Evolutionary conservation across 2,329 filamentous ascomycete species (phyloP).

Genomic region (Calonectria pteridis): DNA sequence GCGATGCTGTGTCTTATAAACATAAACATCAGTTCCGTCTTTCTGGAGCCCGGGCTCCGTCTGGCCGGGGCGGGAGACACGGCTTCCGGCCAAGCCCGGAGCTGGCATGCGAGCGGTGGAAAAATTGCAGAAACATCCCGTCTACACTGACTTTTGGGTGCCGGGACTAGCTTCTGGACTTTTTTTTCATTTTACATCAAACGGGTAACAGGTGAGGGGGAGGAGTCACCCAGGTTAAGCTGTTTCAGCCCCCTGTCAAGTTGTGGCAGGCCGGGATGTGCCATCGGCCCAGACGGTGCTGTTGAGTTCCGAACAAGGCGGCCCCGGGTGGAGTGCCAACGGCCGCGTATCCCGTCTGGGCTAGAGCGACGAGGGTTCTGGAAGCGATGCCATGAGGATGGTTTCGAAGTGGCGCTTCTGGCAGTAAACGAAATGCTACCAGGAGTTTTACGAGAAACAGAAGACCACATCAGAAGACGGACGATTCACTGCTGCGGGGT

Average conservation of each 20-base stretch:
- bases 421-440: slow-evolving; percentile 31
- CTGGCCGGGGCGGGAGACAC: slow-evolving; percentile 22
- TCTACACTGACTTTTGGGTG: slow-evolving; percentile 22
- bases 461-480: slow-evolving; percentile 13
- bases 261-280: slow-evolving; percentile 20
- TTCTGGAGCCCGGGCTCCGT: neutral
- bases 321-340: slow-evolving; percentile 18
- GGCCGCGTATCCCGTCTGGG: slow-evolving; percentile 27
- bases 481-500: slow-evolving; percentile 12
- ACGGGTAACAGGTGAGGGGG: slow-evolving; percentile 34
- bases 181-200: slow-evolving; percentile 38
- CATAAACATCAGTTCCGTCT: slow-evolving; percentile 24
- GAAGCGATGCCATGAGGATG: slow-evolving; percentile 23
- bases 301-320: slow-evolving; percentile 4
- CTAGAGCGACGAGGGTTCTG: slow-evolving; percentile 21
- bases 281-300: slow-evolving; percentile 19
- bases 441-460: slow-evolving; percentile 24
- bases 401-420: slow-evolving; percentile 31
- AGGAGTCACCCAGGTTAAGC: slow-evolving; percentile 30
- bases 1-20: slow-evolving; percentile 36
- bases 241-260: slow-evolving; percentile 39
- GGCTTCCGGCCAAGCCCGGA: slow-evolving; percentile 27
- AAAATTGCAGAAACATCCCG: slow-evolving; percentile 27
- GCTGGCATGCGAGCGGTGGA: slow-evolving; percentile 32
- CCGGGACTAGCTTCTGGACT: slow-evolving; percentile 9